Base-by-base conservation (phyloP, 495 filamentous ascomycete species). In the Daldinia childiae region DNA sequence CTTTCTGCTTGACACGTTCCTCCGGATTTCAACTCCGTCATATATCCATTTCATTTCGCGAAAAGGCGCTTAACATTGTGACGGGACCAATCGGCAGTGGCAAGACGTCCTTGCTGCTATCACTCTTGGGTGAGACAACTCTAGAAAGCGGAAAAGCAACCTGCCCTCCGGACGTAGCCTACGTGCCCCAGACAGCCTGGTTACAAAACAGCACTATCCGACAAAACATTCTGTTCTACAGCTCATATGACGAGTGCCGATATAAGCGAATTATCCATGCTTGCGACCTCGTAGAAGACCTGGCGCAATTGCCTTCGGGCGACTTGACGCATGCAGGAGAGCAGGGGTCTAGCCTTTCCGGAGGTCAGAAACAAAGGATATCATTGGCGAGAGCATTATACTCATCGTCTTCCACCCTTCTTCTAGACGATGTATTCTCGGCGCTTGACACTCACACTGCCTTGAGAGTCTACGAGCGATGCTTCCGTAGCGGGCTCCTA, bases 371-470 rank as follows among this genome's bases (percentile, higher is more conserved):
- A 9, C 56, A 59, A 30, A 59, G 56, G 17, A 30, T 59, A n/a
- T 59, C 24, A 11, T 27, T 59, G 43, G 56, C 56, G 14, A 39
- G 56, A 6, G 56, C 56, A 12, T 11, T 59, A 11, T 59, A 59
- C 14, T 27, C 56, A 30, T 19, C 24, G 8, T 59, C 56, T 8
- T 27, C 24, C 1, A 39, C 27, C 11, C 19, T 59, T 36, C 36
- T 59, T 14, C 36, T 59, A 11, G 56, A 59, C 26, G 56, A 59
- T 19, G 56, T 59, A 2, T 59, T 59, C 34, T 59, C 56, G 12
- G 56, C 56, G 34, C 56, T 59, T 17, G 56, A 59, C 56, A 30
- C 56, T 17, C 17, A 30, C 12, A 59, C 56, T 6, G 12, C 24
- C 12, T n/a, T 7, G 34, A 27, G 27, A 8, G 56, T 59, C 19